A percentile compares a stretch with the other conserved stretches of the same genome.
Evolutionary conservation across 2,329 filamentous ascomycete species (phyloP).

Genomic region (Cercospora nicotianae): DNA sequence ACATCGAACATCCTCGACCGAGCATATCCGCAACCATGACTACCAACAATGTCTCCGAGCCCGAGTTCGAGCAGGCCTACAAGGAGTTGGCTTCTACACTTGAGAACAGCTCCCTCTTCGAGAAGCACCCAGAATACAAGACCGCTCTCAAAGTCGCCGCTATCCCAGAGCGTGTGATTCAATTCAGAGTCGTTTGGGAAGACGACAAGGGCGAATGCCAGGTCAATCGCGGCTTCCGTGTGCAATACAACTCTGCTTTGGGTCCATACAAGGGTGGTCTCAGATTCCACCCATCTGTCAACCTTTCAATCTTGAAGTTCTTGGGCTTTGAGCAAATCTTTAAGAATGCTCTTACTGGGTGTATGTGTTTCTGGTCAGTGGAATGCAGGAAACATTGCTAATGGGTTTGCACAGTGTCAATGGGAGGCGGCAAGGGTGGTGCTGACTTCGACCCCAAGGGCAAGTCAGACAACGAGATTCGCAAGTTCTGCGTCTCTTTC

Average conservation of each 20-base stretch:
- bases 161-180: conserved; percentile 91
- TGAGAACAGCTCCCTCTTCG: conserved; percentile 88
- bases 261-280: conserved; percentile 98
- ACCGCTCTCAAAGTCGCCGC: conserved; percentile 84
- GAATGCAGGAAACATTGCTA: not conserved
- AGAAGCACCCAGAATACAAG: conserved; percentile 91
- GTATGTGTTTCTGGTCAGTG: conserved; percentile 56
- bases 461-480: conserved; percentile 96
- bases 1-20: not conserved
- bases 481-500: conserved; percentile 93
- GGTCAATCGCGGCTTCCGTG: conserved; percentile 92
- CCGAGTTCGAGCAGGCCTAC: conserved; percentile 74
- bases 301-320: conserved; percentile 81
- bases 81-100: conserved; percentile 83
- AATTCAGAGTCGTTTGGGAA: conserved; percentile 98
- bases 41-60: conserved; percentile 70
- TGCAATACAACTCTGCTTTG: conserved; percentile 97
- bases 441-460: conserved; percentile 99
- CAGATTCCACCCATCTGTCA: conserved; percentile 88
- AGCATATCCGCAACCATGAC: conserved; percentile 46
- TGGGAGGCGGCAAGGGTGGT: conserved; percentile 97
- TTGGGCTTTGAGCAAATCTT: conserved; percentile 99
- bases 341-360: conserved; percentile 96
- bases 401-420: conserved; percentile 61
- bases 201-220: conserved; percentile 85